Evolutionary conservation across 192 early-diverging fungal species (phyloP), one percentile per base, ranked within the genome.

Genomic region (Coemansia sp.): DNA sequence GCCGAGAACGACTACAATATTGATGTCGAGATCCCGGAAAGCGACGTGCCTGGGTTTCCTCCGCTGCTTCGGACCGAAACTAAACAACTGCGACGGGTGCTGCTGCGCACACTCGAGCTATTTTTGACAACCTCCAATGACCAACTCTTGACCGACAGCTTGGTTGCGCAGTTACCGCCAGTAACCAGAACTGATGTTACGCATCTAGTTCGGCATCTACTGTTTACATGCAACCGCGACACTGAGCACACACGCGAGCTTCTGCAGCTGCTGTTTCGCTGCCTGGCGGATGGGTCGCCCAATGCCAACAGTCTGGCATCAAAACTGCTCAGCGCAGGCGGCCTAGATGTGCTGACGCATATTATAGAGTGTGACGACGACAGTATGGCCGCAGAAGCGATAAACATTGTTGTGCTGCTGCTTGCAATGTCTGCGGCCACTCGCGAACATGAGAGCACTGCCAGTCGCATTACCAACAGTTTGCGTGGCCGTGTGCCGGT

Each of bases 341-440:
- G 74, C 7, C 25, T 76, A 10, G 68, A 70, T 56, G 61, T 61
- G 20, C 61, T 76, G 24, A 53, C 68, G 26, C 74, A 76, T 42
- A 64, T 76, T 21, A 61, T 76, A 10, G 74, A 76, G 20, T 76
- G 74, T 25, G 74, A 76, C 18, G 74, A 76, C 47, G 69, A 67
- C 54, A 56, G 26, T 0, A 64, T 70, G 42, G 74, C 74, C 3
- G 74, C 74, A 1, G 67, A 67, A 11, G 74, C 68, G 18, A 63
- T 76, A 40, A 71, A 76, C 61, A 76, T 71, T 59, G 60, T 76
- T n/a, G 74, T 64, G 38, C 46, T 76, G 37, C 24, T 76, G 57
- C 52, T 66, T 21, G 64, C 68, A 12, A 67, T 67, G 68, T 59
- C 60, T 17, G 38, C 26, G 11, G 52, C 61, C 28, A 60, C 59